Percentiles rank a stretch among this genome's conserved stretches.
Evolutionary conservation across 192 early-diverging fungal species (phyloP).

Genomic region (Coemansia sp.): DNA sequence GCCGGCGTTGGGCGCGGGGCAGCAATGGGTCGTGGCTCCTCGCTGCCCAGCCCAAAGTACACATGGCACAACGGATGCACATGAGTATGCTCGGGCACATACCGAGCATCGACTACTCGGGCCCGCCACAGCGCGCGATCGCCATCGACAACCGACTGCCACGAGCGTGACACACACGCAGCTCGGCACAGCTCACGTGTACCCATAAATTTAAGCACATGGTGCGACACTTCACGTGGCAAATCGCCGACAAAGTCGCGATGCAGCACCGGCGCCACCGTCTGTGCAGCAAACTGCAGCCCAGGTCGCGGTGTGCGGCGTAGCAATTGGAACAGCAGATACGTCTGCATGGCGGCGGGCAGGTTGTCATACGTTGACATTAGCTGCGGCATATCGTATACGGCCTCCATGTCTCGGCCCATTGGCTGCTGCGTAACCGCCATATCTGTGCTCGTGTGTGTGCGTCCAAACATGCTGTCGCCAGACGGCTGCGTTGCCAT

Average conservation of each 20-base stretch:
- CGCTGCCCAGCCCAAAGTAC: slow-evolving; percentile 41
- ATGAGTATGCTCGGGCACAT: slow-evolving; percentile 24
- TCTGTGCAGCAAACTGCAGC: slow-evolving; percentile 86
- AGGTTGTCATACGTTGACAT: slow-evolving; percentile 79
- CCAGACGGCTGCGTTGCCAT: neutral
- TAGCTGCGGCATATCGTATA: slow-evolving; percentile 56
- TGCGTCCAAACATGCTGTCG: slow-evolving; percentile 1
- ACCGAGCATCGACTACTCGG: slow-evolving; percentile 39
- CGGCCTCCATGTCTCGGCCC: slow-evolving; percentile 29
- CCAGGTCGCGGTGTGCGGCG: slow-evolving; percentile 75
- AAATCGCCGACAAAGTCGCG: slow-evolving; percentile 83
- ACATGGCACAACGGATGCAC: slow-evolving; percentile 43
- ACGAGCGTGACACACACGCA: slow-evolving; percentile 76
- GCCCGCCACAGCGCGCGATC: slow-evolving; percentile 55
- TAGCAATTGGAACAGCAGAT: slow-evolving; percentile 86
- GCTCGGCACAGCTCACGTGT: slow-evolving; percentile 73
- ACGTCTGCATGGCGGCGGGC: slow-evolving; percentile 75
- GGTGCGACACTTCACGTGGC: slow-evolving; percentile 68
- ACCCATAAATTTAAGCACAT: slow-evolving; percentile 84
- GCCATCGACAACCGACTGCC: slow-evolving; percentile 77
- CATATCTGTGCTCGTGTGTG: slow-evolving; percentile 13
- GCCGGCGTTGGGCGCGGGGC: slow-evolving; percentile 12
- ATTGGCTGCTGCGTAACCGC: slow-evolving; percentile 12
- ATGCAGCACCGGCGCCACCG: slow-evolving; percentile 88
- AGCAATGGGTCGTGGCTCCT: slow-evolving; percentile 24